Base-by-base conservation (phyloP, 2,329 filamentous ascomycete genomes). In the Neocatenulostroma microsporum region DNA sequence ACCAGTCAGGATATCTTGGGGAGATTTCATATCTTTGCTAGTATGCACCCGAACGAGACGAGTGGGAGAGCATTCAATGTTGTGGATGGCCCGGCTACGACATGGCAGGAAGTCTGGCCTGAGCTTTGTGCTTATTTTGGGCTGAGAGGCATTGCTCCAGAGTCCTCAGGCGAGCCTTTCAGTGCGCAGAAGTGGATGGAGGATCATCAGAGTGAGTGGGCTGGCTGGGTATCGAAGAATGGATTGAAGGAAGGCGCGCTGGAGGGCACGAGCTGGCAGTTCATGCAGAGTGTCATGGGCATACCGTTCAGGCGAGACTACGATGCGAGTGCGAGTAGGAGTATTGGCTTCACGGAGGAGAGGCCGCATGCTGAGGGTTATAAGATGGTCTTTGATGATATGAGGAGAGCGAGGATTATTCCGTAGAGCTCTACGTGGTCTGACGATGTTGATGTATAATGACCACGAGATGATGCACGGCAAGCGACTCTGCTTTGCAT, bases 291-390 rank as follows among this genome's bases (percentile, higher is more conserved):
- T 61, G 67, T 50, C 53, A 63, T 45, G 60, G 63, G 31, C 41
- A 64, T 68, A 39, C 61, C 67, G 42, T 66, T 65, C 39, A 62
- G 68, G 41, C 52, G 66, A 20, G 61, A 68, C 25, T 67, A 62
- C 41, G 65, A 69, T 46, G 62, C 68, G 56, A 58, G 39, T 9
- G 61, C 62, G 48, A 58, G 61, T 50, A 62, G 66, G 44, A 51
- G 48, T 12, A 56, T 57, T 4, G 61, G 64, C 9, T 63, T 69
- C 44, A 46, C 33, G 6, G 65, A 69, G 49, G 63, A 67, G 52
- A 56, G 62, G 18, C 47, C 46, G 5, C 59, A 62, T 6, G 41
- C 46, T 18, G 32, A 61, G 33, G 51, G 62, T 1, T 70, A 66
- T 57, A 55, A 59, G 9, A 46, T 41, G 11, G 58, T 62, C 13